Base-by-base conservation (phyloP, 1,139 yeast genomes). In the Saccharomyces hybrid region DNA sequence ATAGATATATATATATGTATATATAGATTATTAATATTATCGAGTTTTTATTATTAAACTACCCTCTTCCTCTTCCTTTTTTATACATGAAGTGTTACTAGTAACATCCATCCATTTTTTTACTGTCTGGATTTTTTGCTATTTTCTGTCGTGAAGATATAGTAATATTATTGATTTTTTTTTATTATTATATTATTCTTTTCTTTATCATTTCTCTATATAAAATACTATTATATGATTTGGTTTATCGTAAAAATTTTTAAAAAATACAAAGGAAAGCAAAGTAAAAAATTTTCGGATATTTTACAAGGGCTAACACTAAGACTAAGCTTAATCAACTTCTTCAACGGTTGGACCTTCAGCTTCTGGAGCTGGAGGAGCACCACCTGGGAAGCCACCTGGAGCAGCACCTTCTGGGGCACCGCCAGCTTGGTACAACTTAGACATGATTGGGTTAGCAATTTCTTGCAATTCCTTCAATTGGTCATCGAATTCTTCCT, bases 261-360 rank as follows among this genome's bases (percentile, higher is more conserved):
- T 46, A 27, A 46, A 46, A 46, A 46, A 46, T 38, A 19, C 44
- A 38, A 19, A 38, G 44, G 44, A 38, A 38, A 38, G 44, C 44
- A 38, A 38, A 34, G 19, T 19, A 14, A 19, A 38, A 38, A 38
- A 12, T 38, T 19, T 38, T 38, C 11, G 44, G 24, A 38, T 38
- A 38, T 38, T 38, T 38, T 38, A 38, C 44, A 38, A 19, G 42
- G 44, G 24, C 44, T 11, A 19, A 16, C 44, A 19, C 21, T 38
- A 16, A 55, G 69, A 19, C 21, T 38, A 16, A 55, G 69, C 65
- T 76, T 86, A 88, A 78, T 88, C 96, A 73, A 88, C 95, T 80
- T 88, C 96, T 81, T 88, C 96, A 68, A 88, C 96, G 71, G 95
- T 87, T 76, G 96, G 96, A 69, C 93, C 93, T 68, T 84, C 89